These are phyloP conservation scores for Ceratocystis harringtonii DNA, from an alignment of 2,329 filamentous ascomycete genomes.

Conservation along the genomic window DNA sequence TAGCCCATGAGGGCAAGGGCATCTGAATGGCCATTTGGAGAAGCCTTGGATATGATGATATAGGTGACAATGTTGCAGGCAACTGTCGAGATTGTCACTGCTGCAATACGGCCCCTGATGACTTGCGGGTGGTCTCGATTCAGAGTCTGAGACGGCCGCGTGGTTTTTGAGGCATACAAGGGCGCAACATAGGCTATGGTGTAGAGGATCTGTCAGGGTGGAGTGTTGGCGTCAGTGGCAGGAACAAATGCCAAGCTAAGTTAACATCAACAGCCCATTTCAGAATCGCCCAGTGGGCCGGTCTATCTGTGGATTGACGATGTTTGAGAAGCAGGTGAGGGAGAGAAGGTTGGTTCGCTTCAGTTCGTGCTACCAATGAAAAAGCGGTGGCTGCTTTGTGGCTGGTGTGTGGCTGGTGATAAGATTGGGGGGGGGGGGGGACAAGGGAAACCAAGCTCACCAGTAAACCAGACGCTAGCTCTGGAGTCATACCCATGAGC, in stretches of 20 bases:
- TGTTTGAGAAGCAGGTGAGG: not conserved
- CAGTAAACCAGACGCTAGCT: constrained; percentile 19
- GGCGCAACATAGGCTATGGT: constrained; percentile 82
- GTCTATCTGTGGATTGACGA: not conserved
- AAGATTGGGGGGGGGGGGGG: constrained; percentile 5
- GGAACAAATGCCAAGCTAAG: constrained; percentile 11
- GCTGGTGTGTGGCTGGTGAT: constrained; percentile 9
- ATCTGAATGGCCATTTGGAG: constrained; percentile 7
- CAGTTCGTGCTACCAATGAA: not conserved
- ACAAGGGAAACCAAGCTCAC: constrained; percentile 19
- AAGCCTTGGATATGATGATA: constrained; percentile 43
- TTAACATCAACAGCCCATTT: not conserved
- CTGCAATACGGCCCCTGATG: constrained; percentile 71
- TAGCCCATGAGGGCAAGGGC: constrained; percentile 49
- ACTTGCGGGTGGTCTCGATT: constrained; percentile 79
- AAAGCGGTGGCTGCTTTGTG: constrained; percentile 2
- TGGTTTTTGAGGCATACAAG: constrained; percentile 69
- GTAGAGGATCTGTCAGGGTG: constrained; percentile 47
- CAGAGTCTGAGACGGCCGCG: constrained; percentile 62
- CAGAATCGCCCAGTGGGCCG: not conserved
- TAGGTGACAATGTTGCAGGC: constrained; percentile 49
- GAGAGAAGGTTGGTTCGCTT: not conserved
- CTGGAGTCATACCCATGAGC: not conserved
- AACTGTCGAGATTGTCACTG: constrained; percentile 61
- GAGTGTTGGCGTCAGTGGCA: constrained; percentile 8